Evolutionary conservation across 306 rosid genomes (phyloP), one percentile per base, ranked within the genome.

Genomic region (Aeschynomene evenia): DNA sequence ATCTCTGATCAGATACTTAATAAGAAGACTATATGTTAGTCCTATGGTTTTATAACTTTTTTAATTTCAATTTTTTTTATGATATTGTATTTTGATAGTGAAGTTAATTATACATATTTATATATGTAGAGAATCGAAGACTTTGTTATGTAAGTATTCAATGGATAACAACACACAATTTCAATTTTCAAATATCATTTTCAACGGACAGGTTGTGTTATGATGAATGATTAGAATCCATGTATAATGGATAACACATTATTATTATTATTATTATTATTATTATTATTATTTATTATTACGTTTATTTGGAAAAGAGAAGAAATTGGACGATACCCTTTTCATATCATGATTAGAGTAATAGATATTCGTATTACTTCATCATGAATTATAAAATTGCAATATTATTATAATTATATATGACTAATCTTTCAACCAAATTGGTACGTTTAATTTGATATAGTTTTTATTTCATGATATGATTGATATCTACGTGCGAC

Each of bases 301-400:
- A 5, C 40, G 40, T 34, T 34, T 14, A 40, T 40, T 20, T 52
- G 16, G 15, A 18, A 7, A 66, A 42, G 46, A 58, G n/a, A 36
- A 57, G 43, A 16, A 24, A 26, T 34, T 15, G 13, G 34, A 43
- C 73, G 34, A 53, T 80, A 70, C 70, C 77, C 46, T 18, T 80
- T 75, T 58, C 75, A 43, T 63, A 59, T 57, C 43, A 71, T 34
- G 75, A 71, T 65, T 75, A 22, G 51, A 24, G 71, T 54, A 73
- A n/a, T 23, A 51, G 29, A 31, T 42, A 40, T 52, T 10, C 12
- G 3, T 5, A 2, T 45, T 40, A 3, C 31, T 18, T 59, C 36
- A 16, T 46, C 54, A 29, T 63, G 68, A 65, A 64, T 36, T 58
- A 37, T 63, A 46, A 37, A 49, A 71, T 7, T 15, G 1, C 4